phyloP scores from a whole-genome alignment of 768 basidiomycete species.

The Termitomyces sp. region DNA sequence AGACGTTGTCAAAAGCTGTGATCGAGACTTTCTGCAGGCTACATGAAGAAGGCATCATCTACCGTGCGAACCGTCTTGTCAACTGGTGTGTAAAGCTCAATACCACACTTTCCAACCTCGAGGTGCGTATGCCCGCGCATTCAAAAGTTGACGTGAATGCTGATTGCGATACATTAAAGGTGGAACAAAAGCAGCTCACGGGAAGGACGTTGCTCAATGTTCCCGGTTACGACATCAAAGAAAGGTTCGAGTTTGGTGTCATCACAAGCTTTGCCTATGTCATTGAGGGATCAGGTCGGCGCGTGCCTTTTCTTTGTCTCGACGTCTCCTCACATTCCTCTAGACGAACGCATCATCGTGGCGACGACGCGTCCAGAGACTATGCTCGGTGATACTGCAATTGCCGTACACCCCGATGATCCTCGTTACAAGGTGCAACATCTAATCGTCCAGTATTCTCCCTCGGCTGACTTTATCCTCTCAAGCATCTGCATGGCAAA shows the following conservation, averaged over 20 bases:
- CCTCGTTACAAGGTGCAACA: slow-evolving; percentile 67
- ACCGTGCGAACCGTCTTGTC: slow-evolving; percentile 93
- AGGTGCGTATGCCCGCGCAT: slow-evolving; percentile 42
- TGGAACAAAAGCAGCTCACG: slow-evolving; percentile 85
- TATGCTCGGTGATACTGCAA: slow-evolving; percentile 96
- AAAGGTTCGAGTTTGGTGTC: slow-evolving; percentile 95
- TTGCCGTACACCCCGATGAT: slow-evolving; percentile 95
- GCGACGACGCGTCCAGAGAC: slow-evolving; percentile 99
- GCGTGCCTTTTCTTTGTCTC: neutral
- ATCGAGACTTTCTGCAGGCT: slow-evolving; percentile 87
- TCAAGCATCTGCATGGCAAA: slow-evolving; percentile 88
- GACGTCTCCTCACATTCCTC: neutral
- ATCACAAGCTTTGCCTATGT: slow-evolving; percentile 95
- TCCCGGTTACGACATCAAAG: slow-evolving; percentile 93
- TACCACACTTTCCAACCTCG: slow-evolving; percentile 96
- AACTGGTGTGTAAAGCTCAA: slow-evolving; percentile 98
- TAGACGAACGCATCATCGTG: slow-evolving; percentile 87
- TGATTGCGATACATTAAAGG: slow-evolving; percentile 43
- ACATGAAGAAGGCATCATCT: slow-evolving; percentile 88
- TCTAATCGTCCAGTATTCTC: neutral
- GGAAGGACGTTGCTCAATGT: slow-evolving; percentile 85
- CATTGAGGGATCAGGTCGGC: slow-evolving; percentile 76
- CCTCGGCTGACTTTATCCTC: neutral
- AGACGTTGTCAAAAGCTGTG: slow-evolving; percentile 74
- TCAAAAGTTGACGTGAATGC: neutral